Conservation (phyloP, 73 alveolate genomes). For the Uronychia binucleata region DNA sequence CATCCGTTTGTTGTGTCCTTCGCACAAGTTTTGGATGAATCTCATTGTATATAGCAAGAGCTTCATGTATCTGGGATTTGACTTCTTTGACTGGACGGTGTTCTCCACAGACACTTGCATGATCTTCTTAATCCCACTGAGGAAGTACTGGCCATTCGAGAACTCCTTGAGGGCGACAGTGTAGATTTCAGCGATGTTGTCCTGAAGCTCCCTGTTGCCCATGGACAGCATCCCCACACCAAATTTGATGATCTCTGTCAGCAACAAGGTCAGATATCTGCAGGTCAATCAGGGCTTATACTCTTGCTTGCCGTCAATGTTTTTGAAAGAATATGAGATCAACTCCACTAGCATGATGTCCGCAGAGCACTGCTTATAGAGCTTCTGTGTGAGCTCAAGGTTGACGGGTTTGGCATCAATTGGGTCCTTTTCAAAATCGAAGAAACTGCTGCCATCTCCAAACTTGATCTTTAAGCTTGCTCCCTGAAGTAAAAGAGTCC, state of each 20-base stretch:
- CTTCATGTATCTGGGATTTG: background rate
- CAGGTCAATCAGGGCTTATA: background rate
- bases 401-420: slow-evolving; percentile 1
- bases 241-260: background rate
- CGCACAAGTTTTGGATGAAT: slow-evolving; percentile 1
- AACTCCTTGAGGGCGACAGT: background rate
- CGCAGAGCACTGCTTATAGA: background rate
- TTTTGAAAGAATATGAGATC: background rate
- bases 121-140: slow-evolving; percentile 1
- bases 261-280: background rate
- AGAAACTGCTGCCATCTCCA: background rate
- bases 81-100: background rate
- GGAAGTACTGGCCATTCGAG: slow-evolving; percentile 4
- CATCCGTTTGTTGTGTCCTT: slow-evolving; percentile 11
- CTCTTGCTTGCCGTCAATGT: slow-evolving; percentile 1
- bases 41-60: background rate
- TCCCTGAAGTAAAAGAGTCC: too few species aligned
- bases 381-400: background rate
- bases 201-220: background rate
- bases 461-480: background rate
- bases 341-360: slow-evolving; percentile 2
- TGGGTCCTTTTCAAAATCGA: background rate
- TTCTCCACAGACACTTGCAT: background rate
- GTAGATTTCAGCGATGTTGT: background rate
- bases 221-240: slow-evolving; percentile 2